These are phyloP conservation scores for Boletus fagicola DNA, from an alignment of 768 basidiomycete species.

Conservation along the genomic window DNA sequence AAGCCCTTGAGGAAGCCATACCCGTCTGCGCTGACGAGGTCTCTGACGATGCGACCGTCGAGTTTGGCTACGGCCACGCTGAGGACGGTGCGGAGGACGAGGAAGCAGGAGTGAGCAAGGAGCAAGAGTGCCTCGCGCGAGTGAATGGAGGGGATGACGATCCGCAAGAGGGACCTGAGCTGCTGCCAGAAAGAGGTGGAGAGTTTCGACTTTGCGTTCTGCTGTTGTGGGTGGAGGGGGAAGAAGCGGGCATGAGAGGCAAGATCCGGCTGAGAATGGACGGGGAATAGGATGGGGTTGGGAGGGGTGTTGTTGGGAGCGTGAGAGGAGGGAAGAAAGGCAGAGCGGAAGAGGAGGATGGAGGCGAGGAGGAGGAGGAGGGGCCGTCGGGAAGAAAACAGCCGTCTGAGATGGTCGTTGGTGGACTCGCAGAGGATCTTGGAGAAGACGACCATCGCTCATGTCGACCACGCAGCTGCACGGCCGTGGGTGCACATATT, in stretches of 20 bases:
- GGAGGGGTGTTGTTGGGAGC: conserved; percentile 42
- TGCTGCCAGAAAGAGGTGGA: conserved; percentile 69
- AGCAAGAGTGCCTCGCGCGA: conserved; percentile 76
- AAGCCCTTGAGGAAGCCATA: conserved; percentile 80
- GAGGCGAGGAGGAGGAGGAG: conserved; percentile 44
- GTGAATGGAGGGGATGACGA: conserved; percentile 62
- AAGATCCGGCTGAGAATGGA: conserved; percentile 58
- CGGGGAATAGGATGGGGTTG: conserved; percentile 60
- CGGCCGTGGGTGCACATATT: neutral
- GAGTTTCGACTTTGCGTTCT: conserved; percentile 44
- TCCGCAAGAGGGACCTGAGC: conserved; percentile 66
- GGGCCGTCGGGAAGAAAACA: conserved; percentile 21
- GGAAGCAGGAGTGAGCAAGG: conserved; percentile 76
- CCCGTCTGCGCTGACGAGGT: conserved; percentile 85
- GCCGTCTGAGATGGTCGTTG: neutral
- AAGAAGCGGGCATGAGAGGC: conserved; percentile 56
- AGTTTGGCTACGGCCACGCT: conserved; percentile 85
- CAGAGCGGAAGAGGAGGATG: conserved; percentile 52
- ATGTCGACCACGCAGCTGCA: neutral
- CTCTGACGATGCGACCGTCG: conserved; percentile 86
- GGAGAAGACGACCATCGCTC: conserved; percentile 20
- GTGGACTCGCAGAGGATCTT: neutral
- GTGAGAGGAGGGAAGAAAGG: conserved; percentile 21
- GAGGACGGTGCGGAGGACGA: conserved; percentile 81
- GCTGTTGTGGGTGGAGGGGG: conserved; percentile 47